Evolutionary conservation across 2,329 filamentous ascomycete genomes (phyloP).

Genomic region (Helicocarpus griseus): DNA sequence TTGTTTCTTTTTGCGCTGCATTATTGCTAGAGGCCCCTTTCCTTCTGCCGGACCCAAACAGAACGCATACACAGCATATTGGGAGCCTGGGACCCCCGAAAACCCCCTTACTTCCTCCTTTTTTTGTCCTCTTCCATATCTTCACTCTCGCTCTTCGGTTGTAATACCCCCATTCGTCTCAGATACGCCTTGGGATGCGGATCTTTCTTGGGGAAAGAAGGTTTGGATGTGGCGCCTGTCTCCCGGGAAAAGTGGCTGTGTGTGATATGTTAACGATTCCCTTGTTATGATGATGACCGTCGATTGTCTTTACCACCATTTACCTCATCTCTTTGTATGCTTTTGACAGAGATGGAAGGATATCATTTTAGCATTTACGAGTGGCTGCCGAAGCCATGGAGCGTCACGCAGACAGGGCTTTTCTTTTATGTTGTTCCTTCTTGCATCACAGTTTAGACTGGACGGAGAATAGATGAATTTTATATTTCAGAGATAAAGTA

Average conservation of each 20-base stretch:
- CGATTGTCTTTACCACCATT: neutral
- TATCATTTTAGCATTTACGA: neutral
- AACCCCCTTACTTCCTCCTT: too few relatives aligned
- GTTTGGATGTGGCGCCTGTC: neutral
- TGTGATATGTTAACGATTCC: neutral
- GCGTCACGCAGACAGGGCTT: neutral
- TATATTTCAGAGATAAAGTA: too few relatives aligned
- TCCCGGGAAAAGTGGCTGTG: neutral
- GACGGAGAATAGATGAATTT: neutral
- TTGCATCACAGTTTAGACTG: neutral
- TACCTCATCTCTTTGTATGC: neutral
- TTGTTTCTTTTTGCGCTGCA: neutral
- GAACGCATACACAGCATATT: neutral
- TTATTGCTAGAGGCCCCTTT: neutral
- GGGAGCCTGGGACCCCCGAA: neutral
- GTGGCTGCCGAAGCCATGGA: neutral
- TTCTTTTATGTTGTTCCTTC: neutral
- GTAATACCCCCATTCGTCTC: neutral
- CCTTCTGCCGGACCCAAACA: neutral
- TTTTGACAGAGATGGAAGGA: neutral
- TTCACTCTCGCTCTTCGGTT: neutral
- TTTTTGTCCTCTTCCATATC: neutral
- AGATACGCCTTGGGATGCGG: neutral
- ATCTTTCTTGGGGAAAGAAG: neutral
- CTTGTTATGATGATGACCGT: slow-evolving; percentile 3